These are phyloP conservation scores for Volvariella volvacea DNA, from an alignment of 1,284 basidiomycete genomes.

Conservation along the genomic window DNA sequence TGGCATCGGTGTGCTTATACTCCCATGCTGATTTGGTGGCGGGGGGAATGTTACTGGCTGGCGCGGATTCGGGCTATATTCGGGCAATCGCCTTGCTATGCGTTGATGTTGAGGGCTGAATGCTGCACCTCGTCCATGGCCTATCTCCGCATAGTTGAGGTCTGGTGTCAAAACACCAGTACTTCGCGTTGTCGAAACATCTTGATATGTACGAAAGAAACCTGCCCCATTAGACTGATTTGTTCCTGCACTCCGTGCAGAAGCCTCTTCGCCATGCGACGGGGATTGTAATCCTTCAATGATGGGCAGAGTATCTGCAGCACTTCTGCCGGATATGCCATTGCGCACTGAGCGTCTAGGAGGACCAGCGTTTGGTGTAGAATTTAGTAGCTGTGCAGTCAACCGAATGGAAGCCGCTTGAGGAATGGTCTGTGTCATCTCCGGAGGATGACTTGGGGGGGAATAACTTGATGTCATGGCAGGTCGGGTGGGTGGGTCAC, in stretches of 20 bases:
- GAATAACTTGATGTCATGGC: background rate
- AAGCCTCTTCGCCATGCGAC: conserved; percentile 48
- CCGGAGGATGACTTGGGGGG: background rate
- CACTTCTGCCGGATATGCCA: conserved; percentile 23
- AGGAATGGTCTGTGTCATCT: background rate
- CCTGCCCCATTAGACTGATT: conserved; percentile 48
- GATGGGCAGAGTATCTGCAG: conserved; percentile 53
- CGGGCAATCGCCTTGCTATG: background rate
- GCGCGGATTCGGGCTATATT: too few species aligned
- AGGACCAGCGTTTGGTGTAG: conserved; percentile 18
- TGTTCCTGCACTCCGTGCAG: conserved; percentile 46
- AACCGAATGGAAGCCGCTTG: background rate
- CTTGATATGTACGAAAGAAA: conserved; percentile 59
- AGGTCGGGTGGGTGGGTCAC: conserved; percentile 4
- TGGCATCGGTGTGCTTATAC: too few species aligned
- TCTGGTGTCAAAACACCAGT: conserved; percentile 66
- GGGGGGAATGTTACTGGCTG: too few species aligned
- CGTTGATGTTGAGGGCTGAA: conserved; percentile 8
- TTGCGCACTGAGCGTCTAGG: conserved; percentile 26
- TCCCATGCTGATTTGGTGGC: too few species aligned
- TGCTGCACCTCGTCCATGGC: conserved; percentile 55
- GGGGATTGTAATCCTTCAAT: conserved; percentile 56
- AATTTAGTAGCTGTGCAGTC: background rate
- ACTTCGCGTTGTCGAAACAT: conserved; percentile 31
- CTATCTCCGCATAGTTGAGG: conserved; percentile 68